These are phyloP conservation scores for Boeremia lycopersici DNA, from an alignment of 2,329 filamentous ascomycete species.

Conservation along the genomic window DNA sequence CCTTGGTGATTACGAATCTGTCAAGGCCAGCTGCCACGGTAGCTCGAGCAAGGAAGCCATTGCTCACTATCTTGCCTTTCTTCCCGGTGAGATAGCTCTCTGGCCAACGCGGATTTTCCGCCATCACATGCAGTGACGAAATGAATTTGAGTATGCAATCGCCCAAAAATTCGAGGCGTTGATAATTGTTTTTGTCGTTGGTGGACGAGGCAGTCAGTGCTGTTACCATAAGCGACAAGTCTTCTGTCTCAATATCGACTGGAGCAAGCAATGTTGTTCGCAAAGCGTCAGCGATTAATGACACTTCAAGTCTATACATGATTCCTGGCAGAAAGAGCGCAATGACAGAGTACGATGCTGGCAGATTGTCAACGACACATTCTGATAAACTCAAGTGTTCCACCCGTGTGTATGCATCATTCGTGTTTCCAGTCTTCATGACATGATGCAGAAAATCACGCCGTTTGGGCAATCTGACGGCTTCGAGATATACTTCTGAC, in stretches of 20 bases:
- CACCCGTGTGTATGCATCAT: slow-evolving; percentile 51
- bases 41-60: slow-evolving; percentile 71
- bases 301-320: slow-evolving; percentile 69
- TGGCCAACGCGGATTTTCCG: slow-evolving; percentile 67
- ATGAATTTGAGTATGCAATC: slow-evolving; percentile 82
- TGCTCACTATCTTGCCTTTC: slow-evolving; percentile 75
- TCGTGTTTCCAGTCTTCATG: slow-evolving; percentile 10
- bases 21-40: slow-evolving; percentile 70
- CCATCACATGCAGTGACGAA: slow-evolving; percentile 68
- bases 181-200: slow-evolving; percentile 70
- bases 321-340: slow-evolving; percentile 74
- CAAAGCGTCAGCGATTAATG: slow-evolving; percentile 67
- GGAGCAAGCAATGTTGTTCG: slow-evolving; percentile 59
- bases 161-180: slow-evolving; percentile 85
- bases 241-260: slow-evolving; percentile 55
- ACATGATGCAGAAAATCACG: slow-evolving; percentile 64
- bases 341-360: slow-evolving; percentile 54
- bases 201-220: slow-evolving; percentile 74
- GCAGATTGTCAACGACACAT: slow-evolving; percentile 57
- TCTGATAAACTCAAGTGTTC: slow-evolving; percentile 54
- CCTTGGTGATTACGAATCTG: slow-evolving; percentile 70
- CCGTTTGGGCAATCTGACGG: slow-evolving; percentile 57
- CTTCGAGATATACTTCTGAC: slow-evolving; percentile 19
- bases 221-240: slow-evolving; percentile 64
- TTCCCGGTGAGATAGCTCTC: slow-evolving; percentile 75